Percentiles rank a stretch among this genome's conserved stretches.
These are phyloP conservation scores for Beta lomatogona DNA, from an alignment of 179 eudicot species.

Conservation along the genomic window DNA sequence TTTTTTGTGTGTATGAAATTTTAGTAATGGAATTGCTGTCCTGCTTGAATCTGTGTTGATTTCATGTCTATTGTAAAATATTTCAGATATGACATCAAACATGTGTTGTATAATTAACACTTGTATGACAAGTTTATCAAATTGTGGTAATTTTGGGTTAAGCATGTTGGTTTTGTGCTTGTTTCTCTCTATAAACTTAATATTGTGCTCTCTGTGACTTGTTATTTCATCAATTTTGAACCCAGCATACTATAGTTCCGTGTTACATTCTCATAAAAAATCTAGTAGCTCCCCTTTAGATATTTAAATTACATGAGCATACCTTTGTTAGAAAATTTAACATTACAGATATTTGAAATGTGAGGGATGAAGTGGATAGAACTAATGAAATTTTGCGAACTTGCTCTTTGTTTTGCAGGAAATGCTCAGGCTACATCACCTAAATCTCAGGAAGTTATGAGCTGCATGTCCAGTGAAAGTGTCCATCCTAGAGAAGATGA, in stretches of 20 bases:
- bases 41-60: not conserved
- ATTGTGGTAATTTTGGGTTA: not conserved
- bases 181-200: not conserved
- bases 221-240: no score
- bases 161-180: not conserved
- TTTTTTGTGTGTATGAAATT: no score
- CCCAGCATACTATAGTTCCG: not conserved
- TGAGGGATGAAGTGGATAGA: not conserved
- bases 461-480: slow-evolving; percentile 42
- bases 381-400: not conserved
- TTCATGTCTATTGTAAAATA: not conserved
- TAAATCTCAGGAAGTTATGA: slow-evolving; percentile 42
- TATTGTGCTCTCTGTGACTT: not conserved
- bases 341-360: not conserved
- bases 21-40: not conserved
- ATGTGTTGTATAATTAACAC: not conserved
- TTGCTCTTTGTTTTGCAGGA: slow-evolving; percentile 41
- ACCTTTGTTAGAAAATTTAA: not conserved
- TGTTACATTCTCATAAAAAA: not conserved
- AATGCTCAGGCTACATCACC: slow-evolving; percentile 39
- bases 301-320: not conserved
- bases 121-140: not conserved
- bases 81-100: not conserved
- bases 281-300: not conserved
- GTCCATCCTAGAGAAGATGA: slow-evolving; percentile 48